phyloP scores from a whole-genome alignment of 1,284 basidiomycete species.

The Papiliotrema laurentii region DNA sequence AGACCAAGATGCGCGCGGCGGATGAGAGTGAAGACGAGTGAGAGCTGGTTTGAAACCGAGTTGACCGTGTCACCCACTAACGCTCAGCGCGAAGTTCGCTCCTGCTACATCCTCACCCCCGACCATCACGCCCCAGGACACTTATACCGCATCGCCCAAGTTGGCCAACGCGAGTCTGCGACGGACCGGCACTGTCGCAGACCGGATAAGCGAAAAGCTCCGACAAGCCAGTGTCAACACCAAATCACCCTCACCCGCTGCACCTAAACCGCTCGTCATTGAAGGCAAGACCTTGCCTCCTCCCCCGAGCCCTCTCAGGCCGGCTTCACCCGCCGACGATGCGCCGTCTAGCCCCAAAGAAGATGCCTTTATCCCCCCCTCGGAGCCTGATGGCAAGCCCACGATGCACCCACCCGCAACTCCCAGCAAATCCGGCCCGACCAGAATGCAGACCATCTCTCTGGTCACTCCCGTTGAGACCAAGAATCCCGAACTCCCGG shows the following conservation, averaged over 20 bases:
- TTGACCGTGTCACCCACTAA: neutral
- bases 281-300: slow-evolving; percentile 31
- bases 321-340: slow-evolving; percentile 11
- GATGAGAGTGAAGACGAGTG: slow-evolving; percentile 90
- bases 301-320: slow-evolving; percentile 24
- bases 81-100: slow-evolving; percentile 71
- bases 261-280: slow-evolving; percentile 15
- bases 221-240: slow-evolving; percentile 30
- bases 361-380: slow-evolving; percentile 41
- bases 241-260: slow-evolving; percentile 9
- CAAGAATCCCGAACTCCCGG: neutral
- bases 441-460: slow-evolving; percentile 4
- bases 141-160: slow-evolving; percentile 69
- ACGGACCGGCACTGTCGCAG: slow-evolving; percentile 43
- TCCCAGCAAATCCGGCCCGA: slow-evolving; percentile 8
- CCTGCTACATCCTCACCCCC: slow-evolving; percentile 50
- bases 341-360: slow-evolving; percentile 31
- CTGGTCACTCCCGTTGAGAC: slow-evolving; percentile 4
- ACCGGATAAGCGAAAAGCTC: slow-evolving; percentile 47
- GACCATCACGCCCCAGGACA: slow-evolving; percentile 54
- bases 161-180: slow-evolving; percentile 43
- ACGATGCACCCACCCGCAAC: slow-evolving; percentile 19
- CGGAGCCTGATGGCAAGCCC: slow-evolving; percentile 34
- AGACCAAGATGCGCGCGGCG: slow-evolving; percentile 70
- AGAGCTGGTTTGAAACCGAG: slow-evolving; percentile 37